phyloP scores from a whole-genome alignment of 2,329 filamentous ascomycete species.

The Mycocentrospora acerina region DNA sequence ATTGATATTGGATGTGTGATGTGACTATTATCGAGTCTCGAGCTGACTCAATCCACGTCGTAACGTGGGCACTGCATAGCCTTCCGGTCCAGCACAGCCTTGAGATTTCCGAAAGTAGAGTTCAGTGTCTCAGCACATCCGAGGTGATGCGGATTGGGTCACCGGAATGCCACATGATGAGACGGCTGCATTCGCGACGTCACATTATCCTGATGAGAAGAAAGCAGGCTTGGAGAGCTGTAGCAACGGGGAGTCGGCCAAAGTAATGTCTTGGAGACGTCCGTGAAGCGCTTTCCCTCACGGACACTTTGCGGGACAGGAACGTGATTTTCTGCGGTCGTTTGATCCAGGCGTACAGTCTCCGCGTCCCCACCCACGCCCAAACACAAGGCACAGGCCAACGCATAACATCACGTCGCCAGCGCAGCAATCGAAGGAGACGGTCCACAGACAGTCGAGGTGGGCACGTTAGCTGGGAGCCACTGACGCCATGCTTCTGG shows the following conservation, averaged over 20 bases:
- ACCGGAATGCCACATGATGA: neutral
- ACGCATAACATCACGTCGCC: constrained; percentile 16
- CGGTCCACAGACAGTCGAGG: constrained; percentile 16
- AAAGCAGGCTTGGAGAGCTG: neutral
- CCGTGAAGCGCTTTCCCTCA: too few relatives aligned
- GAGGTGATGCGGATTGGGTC: neutral
- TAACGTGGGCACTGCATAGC: too few relatives aligned
- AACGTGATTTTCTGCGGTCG: neutral
- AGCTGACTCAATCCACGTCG: neutral
- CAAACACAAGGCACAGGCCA: constrained; percentile 8
- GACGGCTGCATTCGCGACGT: constrained; percentile 1
- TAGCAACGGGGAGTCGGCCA: too few relatives aligned
- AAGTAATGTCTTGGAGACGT: too few relatives aligned
- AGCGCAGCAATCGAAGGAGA: constrained; percentile 14
- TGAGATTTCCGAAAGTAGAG: too few relatives aligned
- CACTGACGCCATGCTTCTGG: constrained; percentile 24
- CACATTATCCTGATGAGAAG: neutral
- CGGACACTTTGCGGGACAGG: too few relatives aligned
- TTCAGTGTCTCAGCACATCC: neutral
- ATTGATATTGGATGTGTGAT: constrained; percentile 3
- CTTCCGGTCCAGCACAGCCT: too few relatives aligned
- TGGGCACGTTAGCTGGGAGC: constrained; percentile 10
- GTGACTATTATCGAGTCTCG: neutral
- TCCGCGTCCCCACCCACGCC: constrained; percentile 10
- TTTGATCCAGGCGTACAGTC: constrained; percentile 1